These are phyloP conservation scores for Malassezia restricta DNA, from an alignment of 1,284 basidiomycete species.

Conservation along the genomic window DNA sequence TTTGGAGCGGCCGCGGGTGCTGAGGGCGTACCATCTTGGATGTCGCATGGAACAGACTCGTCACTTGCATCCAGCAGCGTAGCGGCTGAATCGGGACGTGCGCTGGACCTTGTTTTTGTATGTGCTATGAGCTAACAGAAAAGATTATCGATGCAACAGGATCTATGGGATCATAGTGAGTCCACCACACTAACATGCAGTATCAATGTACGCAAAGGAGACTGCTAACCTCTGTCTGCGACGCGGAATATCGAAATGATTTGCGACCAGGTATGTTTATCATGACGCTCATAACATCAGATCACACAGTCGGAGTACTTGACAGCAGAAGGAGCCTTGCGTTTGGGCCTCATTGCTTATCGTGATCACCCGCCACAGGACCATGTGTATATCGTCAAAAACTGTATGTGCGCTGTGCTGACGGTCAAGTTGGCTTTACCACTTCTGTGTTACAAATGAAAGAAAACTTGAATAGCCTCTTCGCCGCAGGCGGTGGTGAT, in stretches of 20 bases:
- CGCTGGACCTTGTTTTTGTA: conserved; percentile 40
- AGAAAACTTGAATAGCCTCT: conserved; percentile 65
- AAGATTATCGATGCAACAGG: conserved; percentile 44
- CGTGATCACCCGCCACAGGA: conserved; percentile 42
- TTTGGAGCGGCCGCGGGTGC: conserved; percentile 32
- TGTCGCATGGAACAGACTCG: not conserved
- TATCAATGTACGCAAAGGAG: not conserved
- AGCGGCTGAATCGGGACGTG: conserved; percentile 16
- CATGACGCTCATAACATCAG: not conserved
- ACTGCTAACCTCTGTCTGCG: conserved; percentile 49
- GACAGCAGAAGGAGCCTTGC: conserved; percentile 66
- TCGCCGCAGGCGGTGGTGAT: conserved; percentile 87
- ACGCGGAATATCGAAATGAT: conserved; percentile 96
- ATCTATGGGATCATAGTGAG: conserved; percentile 42
- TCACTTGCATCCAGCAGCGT: no score
- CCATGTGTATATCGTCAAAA: conserved; percentile 62
- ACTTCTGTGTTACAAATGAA: conserved; percentile 79
- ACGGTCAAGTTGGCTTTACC: conserved; percentile 67
- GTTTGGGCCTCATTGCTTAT: conserved; percentile 56
- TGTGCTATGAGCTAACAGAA: conserved; percentile 1
- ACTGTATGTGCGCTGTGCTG: conserved; percentile 17
- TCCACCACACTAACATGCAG: conserved; percentile 1
- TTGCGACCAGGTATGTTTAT: conserved; percentile 57
- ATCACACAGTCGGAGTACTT: conserved; percentile 91
- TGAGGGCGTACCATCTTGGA: conserved; percentile 17